Evolutionary conservation across 2,329 filamentous ascomycete species (phyloP).

Genomic region (Aspergillus fijiensis): DNA sequence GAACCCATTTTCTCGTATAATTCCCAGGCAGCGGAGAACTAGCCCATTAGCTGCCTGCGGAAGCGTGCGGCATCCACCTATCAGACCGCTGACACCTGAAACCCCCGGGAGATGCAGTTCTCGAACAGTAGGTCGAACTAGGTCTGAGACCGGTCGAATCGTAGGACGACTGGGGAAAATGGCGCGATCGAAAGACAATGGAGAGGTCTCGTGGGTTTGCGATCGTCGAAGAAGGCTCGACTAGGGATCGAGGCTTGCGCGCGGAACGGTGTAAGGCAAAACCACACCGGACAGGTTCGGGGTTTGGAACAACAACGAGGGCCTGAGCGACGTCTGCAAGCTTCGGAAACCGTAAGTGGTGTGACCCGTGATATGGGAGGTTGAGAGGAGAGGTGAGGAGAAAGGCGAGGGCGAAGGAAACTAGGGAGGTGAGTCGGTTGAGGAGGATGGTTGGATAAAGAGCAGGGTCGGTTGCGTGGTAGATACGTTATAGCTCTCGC

Average conservation of each 20-base stretch:
- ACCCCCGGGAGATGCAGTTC: slow-evolving; percentile 7
- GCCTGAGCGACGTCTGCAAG: slow-evolving; percentile 23
- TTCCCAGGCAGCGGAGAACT: slow-evolving; percentile 23
- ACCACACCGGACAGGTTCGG: slow-evolving; percentile 14
- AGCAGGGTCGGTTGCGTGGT: slow-evolving; percentile 11
- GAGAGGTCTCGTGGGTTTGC: slow-evolving; percentile 4
- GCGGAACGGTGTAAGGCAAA: slow-evolving; percentile 13
- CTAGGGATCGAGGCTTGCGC: slow-evolving; percentile 21
- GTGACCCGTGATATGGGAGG: slow-evolving; percentile 21
- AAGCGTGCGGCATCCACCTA: slow-evolving; percentile 29
- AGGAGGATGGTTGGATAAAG: slow-evolving; percentile 5
- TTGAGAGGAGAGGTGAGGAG: slow-evolving; percentile 10
- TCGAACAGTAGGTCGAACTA: slow-evolving; percentile 4
- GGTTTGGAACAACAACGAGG: slow-evolving; percentile 17
- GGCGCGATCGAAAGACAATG: slow-evolving; percentile 11
- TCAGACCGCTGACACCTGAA: slow-evolving; percentile 22
- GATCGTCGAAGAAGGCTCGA: slow-evolving; percentile 15
- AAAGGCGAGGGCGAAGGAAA: slow-evolving; percentile 12
- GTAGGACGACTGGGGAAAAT: background rate
- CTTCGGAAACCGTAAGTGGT: slow-evolving; percentile 20
- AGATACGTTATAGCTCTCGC: background rate
- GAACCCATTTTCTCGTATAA: slow-evolving; percentile 67
- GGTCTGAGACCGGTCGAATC: slow-evolving; percentile 3
- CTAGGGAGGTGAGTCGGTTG: slow-evolving; percentile 13
- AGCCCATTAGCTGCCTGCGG: slow-evolving; percentile 26